phyloP scores from a whole-genome alignment of 306 rosid species.

The Dalbergia cultrata region DNA sequence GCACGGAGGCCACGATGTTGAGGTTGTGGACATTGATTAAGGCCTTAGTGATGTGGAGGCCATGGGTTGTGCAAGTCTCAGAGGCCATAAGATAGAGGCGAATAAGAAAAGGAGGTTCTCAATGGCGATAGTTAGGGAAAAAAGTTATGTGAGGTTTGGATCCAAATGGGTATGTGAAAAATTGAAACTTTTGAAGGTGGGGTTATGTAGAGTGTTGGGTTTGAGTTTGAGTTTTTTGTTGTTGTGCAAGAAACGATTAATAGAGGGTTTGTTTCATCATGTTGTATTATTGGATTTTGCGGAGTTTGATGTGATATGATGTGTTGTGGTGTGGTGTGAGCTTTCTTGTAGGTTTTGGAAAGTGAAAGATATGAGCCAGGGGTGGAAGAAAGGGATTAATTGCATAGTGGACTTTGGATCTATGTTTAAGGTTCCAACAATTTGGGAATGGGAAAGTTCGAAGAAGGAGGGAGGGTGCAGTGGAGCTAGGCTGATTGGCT shows the following conservation, averaged over 20 bases:
- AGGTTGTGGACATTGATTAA: no score
- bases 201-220: background rate
- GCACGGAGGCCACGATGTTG: no score
- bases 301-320: no score
- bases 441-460: slow-evolving; percentile 4
- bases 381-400: background rate
- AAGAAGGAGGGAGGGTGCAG: no score
- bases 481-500: no score
- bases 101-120: no score
- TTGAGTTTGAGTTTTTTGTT: slow-evolving; percentile 1
- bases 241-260: slow-evolving; percentile 38
- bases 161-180: slow-evolving; percentile 20
- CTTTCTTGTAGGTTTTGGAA: background rate
- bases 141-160: background rate
- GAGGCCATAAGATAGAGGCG: no score
- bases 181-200: background rate
- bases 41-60: no score
- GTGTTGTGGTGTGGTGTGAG: background rate
- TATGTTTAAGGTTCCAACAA: slow-evolving; percentile 37
- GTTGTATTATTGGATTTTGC: background rate
- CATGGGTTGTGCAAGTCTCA: no score
- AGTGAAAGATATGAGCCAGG: slow-evolving; percentile 20
- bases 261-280: slow-evolving; percentile 10
- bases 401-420: slow-evolving; percentile 21
- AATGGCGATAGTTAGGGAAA: no score